phyloP scores from a whole-genome alignment of 441 rosid species.

The Gossypium davidsonii region DNA sequence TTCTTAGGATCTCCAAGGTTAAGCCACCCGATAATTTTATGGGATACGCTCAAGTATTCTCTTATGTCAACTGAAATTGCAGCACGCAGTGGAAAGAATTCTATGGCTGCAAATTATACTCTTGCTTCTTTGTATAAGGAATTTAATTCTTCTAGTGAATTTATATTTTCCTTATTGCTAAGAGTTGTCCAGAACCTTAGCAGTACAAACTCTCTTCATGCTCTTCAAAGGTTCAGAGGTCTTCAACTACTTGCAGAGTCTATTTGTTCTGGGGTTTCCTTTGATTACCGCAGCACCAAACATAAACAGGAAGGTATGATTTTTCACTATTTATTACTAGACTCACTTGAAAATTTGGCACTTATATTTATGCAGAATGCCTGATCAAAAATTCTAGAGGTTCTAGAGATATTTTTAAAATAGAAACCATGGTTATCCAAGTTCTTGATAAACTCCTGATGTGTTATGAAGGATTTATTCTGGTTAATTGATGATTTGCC shows the following conservation, averaged over 20 bases:
- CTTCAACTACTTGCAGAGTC: constrained; percentile 77
- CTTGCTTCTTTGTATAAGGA: constrained; percentile 56
- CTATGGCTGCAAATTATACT: constrained; percentile 45
- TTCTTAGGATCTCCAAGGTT: constrained; percentile 37
- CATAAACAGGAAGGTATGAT: constrained; percentile 46
- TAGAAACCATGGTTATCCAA: neutral
- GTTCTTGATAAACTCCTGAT: neutral
- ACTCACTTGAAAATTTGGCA: neutral
- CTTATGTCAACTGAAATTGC: constrained; percentile 82
- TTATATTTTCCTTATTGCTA: constrained; percentile 64
- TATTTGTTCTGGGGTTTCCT: constrained; percentile 55
- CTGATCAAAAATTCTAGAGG: neutral
- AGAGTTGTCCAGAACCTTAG: constrained; percentile 59
- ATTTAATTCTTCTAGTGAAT: constrained; percentile 65
- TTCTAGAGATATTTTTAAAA: neutral
- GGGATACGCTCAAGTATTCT: constrained; percentile 93
- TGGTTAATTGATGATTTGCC: neutral
- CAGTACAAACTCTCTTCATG: constrained; percentile 49
- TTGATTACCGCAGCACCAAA: constrained; percentile 31
- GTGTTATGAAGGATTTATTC: neutral
- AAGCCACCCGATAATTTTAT: constrained; percentile 60
- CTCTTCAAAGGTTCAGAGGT: constrained; percentile 86
- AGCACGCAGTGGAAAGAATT: constrained; percentile 55
- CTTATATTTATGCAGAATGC: neutral
- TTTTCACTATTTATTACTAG: neutral